Evolutionary conservation across 495 filamentous ascomycete species (phyloP).

Genomic region (Aspergillus ostianus): DNA sequence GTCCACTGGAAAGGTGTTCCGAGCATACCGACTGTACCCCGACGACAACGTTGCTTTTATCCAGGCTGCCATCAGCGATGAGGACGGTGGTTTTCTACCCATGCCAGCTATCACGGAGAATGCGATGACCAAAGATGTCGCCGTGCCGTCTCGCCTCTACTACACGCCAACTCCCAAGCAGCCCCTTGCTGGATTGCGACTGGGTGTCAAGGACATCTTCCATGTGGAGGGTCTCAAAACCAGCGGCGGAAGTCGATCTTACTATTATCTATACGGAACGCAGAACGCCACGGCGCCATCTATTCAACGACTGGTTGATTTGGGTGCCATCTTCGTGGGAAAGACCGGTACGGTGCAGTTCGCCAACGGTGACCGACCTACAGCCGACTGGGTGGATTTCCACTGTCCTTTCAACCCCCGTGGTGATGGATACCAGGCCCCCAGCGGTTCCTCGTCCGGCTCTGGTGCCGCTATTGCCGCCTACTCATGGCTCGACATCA

Average conservation of each 20-base stretch:
- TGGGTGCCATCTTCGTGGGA: conserved; percentile 48
- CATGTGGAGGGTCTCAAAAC: conserved; percentile 43
- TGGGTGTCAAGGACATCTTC: conserved; percentile 48
- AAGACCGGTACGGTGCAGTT: conserved; percentile 50
- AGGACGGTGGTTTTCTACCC: conserved; percentile 34
- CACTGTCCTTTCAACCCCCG: conserved; percentile 44
- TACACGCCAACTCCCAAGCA: conserved; percentile 25
- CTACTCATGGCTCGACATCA: conserved; percentile 43
- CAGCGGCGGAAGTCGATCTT: conserved; percentile 41
- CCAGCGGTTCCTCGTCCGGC: conserved; percentile 38
- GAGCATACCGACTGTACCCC: conserved; percentile 41
- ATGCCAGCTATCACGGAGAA: conserved; percentile 35
- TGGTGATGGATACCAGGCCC: conserved; percentile 45
- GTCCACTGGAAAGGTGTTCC: conserved; percentile 34
- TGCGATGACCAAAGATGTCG: conserved; percentile 22
- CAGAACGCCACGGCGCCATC: conserved; percentile 30
- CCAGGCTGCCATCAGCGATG: conserved; percentile 32
- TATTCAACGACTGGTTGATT: conserved; percentile 39
- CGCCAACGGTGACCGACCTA: conserved; percentile 37
- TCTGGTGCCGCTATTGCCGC: conserved; percentile 36
- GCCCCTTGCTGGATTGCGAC: conserved; percentile 38
- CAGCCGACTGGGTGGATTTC: conserved; percentile 42
- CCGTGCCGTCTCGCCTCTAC: conserved; percentile 47
- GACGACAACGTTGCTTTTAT: conserved; percentile 42
- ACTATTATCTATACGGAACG: conserved; percentile 33